Base-by-base conservation (phyloP, 164 flowering plant species). In the Annona squamosa region DNA sequence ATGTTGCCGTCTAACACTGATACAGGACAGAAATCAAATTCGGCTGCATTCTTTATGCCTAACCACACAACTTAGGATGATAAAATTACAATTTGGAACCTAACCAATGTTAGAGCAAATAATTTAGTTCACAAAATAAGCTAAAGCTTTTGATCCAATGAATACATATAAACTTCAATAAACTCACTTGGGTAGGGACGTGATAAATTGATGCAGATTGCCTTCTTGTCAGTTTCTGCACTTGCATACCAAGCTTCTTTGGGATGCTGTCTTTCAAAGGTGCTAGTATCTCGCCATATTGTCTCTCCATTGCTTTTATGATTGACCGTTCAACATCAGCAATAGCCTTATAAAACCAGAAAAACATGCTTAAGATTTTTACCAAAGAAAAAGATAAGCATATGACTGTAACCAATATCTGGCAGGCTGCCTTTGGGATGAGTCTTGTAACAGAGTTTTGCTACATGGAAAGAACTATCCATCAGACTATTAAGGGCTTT, bases 261-360 rank as follows among this genome's bases (percentile, higher is more conserved):
- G 89, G 97, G 71, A 94, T 86, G 85, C 90, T 89, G 75, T 91
- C 97, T 81, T 87, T 91, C 79, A 94, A 80, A 67, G 98, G 98
- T 63, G 90, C 79, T 84, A 94, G 83, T 59, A 89, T 85, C 65
- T 94, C 98, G 75, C 76, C 82, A 75, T 89, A 94, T 69, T 94
- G 97, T 80, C 79, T 94, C 82, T 94, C 97, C 80, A 94, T 66
- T 63, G 98, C 90, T 82, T 88, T 91, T 19, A 94, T 76, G 63
- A 89, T 86, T 48, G 94, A 92, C 78, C 93, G 81, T 79, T 94
- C 98, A 56, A 89, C 88, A 83, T 85, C 81, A 65, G 93, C 89
- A 72, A 86, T 84, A 69, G 98, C 94, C 98, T 93, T 65, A 44
- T 52, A 76, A 74, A 74, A 71, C 17, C n/a, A 65, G 37, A 26